Base-by-base conservation (phyloP, 371 early-diverging fungal genomes). In the Mortierella sp. region DNA sequence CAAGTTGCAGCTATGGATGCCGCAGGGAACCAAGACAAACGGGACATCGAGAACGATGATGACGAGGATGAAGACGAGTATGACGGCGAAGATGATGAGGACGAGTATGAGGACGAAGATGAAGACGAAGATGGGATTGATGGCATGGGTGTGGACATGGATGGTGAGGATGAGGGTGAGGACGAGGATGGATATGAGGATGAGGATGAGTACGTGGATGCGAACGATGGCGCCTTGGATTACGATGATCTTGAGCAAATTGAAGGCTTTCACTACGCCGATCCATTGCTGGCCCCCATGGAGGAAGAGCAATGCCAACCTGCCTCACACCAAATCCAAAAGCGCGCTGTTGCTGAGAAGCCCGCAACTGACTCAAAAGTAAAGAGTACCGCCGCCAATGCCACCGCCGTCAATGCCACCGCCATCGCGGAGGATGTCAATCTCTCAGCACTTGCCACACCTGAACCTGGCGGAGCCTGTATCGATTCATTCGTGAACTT, bases 401-500 rank as follows among this genome's bases (percentile, higher is more conserved):
- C n/a, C n/a, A n/a, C n/a, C n/a, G n/a, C n/a, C n/a, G n/a, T n/a
- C 59, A 16, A 54, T 26, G 39, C 20, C 37, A 43, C 18, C 22
- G 32, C 28, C 1, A 45, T 26, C 0, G 12, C 37, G 1, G 30
- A 12, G 26, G 52, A 20, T 18, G 22, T 30, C 8, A 39, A 35
- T 6, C 12, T 72, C 18, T 26, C 49, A 1, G 55, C 55, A 3
- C 26, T 37, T 4, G 62, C 64, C 1, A 68, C 57, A 2, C 54
- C 65, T 10, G 65, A 64, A 20, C 40, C 70, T 28, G 71, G 67
- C 57, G 71, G 71, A 8, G 64, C 72, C 22, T 79, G 74, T 30
- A 67, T 74, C 58, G 79, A 79, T 45, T 74, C 75, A 0, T 70
- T 79, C 60, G 80, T 68, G 40, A 71, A 79, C 43, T 75, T 66